Evolutionary conservation across 1,284 basidiomycete species (phyloP), one percentile per base, ranked within the genome.

Genomic region (Rhizoctonia solani): DNA sequence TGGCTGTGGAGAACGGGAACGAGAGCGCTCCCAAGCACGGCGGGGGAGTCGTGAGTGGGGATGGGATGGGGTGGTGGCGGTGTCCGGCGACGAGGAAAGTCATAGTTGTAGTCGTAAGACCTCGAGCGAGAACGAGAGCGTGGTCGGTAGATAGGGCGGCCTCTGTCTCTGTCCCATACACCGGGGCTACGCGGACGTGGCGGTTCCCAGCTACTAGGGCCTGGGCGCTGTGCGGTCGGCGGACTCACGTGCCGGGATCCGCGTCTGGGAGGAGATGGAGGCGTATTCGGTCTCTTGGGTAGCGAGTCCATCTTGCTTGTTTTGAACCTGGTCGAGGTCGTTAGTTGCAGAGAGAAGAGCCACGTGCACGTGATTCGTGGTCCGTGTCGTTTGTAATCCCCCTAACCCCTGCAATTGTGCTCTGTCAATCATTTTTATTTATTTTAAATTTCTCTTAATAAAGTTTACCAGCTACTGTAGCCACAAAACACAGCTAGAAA

Each of bases 191-290:
- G 58, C 27, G 42, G 42, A 29, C 58, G 58, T 61, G 44, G 58
- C n/a, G 58, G 58, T 50, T 61, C 58, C 58, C 58, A 61, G 19
- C 58, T 61, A 21, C 58, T 61, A 37, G 58, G 58, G 1, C 58
- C 58, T 13, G 58, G 58, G 14, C 58, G 58, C 32, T 61, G 58
- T 14, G 46, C 46, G 4, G 58, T 61, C 21, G 58, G 58, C 29
- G 58, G 58, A 41, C 58, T 61, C 25, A 61, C 58, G 50, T 61
- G 58, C n/a, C 58, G 58, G 6, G 58, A 39, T 27, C 58, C 58
- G 25, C 58, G 58, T 61, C 58, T 34, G 8, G 58, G 58, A 6
- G 58, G 58, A 23, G 58, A 61, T 11, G 58, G 58, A 37, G 58
- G 58, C 29, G 58, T 46, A 16, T 61, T 61, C 9, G 58, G 58